Percentiles rank a stretch among this genome's conserved stretches.
phyloP scores from a whole-genome alignment of 164 flowering plant genomes.

The Berberis thunbergii region DNA sequence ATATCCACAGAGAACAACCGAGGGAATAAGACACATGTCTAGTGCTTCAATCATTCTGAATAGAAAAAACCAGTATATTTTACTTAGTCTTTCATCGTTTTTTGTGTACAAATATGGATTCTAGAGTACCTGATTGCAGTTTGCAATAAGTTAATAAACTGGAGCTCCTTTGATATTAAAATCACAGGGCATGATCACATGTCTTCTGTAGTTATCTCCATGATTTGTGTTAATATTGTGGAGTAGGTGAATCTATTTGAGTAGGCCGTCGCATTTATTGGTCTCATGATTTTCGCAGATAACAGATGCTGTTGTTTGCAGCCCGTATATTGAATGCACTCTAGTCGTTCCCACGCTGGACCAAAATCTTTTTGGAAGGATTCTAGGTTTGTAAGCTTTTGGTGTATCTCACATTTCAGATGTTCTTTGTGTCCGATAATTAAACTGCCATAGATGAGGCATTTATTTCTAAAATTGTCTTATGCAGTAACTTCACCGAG shows the following conservation, averaged over 20 bases:
- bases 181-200: no score
- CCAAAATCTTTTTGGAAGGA: slow-evolving; percentile 94
- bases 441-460: background rate
- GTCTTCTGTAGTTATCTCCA: no score
- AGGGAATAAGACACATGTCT: no score
- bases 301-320: slow-evolving; percentile 97
- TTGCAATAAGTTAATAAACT: no score
- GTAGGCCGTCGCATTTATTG: background rate
- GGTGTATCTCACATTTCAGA: background rate
- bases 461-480: slow-evolving; percentile 4
- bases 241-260: background rate
- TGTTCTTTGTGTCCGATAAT: background rate
- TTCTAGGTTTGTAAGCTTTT: slow-evolving; percentile 49
- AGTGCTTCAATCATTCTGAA: no score
- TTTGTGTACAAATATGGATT: no score
- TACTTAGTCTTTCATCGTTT: no score
- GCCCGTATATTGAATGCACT: slow-evolving; percentile 97
- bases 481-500: slow-evolving; percentile 66
- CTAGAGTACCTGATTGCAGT: no score
- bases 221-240: background rate
- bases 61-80: no score
- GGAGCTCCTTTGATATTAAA: no score
- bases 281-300: slow-evolving; percentile 42
- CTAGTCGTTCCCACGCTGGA: slow-evolving; percentile 95
- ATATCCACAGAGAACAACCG: no score